Percentiles rank a stretch among this genome's conserved stretches.
Conservation (phyloP, 2,329 filamentous ascomycete species). For the Trichoderma simmonsii region DNA sequence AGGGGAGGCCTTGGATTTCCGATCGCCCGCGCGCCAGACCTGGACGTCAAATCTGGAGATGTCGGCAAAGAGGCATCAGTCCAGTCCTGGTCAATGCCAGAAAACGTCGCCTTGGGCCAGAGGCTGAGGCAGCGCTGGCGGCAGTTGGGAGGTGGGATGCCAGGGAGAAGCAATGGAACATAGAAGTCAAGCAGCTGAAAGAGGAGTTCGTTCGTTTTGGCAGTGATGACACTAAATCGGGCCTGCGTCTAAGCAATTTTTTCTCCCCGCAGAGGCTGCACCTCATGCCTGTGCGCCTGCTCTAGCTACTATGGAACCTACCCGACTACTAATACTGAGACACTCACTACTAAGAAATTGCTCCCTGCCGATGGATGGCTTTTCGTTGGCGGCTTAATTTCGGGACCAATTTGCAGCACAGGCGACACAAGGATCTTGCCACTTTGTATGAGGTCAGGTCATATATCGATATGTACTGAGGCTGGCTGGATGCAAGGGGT, state of each 20-base stretch:
- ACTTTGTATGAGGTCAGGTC: background rate
- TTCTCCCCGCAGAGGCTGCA: conserved; percentile 16
- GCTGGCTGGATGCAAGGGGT: background rate
- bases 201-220: conserved; percentile 2
- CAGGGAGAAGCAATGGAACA: background rate
- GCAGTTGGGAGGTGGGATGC: background rate
- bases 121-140: conserved; percentile 12
- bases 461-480: background rate
- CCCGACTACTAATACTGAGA: background rate
- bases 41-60: conserved; percentile 30
- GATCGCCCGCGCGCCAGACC: conserved; percentile 27
- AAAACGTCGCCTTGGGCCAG: conserved; percentile 22
- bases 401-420: conserved; percentile 16
- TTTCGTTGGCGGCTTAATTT: conserved; percentile 25
- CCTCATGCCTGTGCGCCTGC: background rate
- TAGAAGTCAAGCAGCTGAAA: background rate
- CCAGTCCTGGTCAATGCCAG: conserved; percentile 26
- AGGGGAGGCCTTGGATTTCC: conserved; percentile 24
- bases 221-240: conserved; percentile 18
- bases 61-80: conserved; percentile 34
- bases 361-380: background rate
- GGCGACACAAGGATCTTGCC: background rate
- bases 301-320: background rate
- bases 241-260: conserved; percentile 17
- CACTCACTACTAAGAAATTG: background rate